Base-by-base conservation (phyloP, 2,329 filamentous ascomycete genomes). In the Sphaerulina vaccinii region DNA sequence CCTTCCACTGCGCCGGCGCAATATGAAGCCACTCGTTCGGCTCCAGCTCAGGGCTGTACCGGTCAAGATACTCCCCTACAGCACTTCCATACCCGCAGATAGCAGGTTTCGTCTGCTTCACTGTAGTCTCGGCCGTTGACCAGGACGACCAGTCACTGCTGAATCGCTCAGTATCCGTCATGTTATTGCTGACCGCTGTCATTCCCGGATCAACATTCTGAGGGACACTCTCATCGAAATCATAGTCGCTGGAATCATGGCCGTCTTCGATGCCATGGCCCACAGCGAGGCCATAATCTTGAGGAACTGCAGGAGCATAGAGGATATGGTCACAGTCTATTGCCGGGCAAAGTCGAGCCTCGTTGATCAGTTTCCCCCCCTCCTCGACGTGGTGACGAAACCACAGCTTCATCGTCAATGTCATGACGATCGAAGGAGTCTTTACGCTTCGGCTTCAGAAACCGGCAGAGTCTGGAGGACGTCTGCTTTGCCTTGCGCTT, bases 191-290 rank as follows among this genome's bases (percentile, higher is more conserved):
- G 10, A 23, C 33, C 15, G 37, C 44, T 18, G 38, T 27, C 4
- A 47, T 8, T 5, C 38, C 33, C 9, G 21, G 35, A 3, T 36
- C 29, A 11, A 35, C 27, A 23, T n/a, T 21, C 16, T 36, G 15
- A 19, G 37, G 27, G 11, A 7, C 9, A 8, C 19, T 36, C 5
- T n/a, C 22, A 8, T 27, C 39, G 33, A 47, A 24, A 10, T 19
- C 27, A 23, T 47, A 47, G n/a, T 47, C 44, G 11, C 37, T 39
- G 2, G 44, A 47, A 9, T n/a, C 21, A 18, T 47, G 44, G 29
- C 38, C 44, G 33, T 47, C 44, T 29, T 47, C 44, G 32, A 29
- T 5, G 18, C 44, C 44, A 22, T 47, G 44, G 2, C 44, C 44
- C 22, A 47, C 35, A n/a, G 21, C 21, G 9, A 37, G 44, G n/a